Conservation (phyloP, 2,329 filamentous ascomycete genomes). For the Cladosporium austrohemisphaericum region DNA sequence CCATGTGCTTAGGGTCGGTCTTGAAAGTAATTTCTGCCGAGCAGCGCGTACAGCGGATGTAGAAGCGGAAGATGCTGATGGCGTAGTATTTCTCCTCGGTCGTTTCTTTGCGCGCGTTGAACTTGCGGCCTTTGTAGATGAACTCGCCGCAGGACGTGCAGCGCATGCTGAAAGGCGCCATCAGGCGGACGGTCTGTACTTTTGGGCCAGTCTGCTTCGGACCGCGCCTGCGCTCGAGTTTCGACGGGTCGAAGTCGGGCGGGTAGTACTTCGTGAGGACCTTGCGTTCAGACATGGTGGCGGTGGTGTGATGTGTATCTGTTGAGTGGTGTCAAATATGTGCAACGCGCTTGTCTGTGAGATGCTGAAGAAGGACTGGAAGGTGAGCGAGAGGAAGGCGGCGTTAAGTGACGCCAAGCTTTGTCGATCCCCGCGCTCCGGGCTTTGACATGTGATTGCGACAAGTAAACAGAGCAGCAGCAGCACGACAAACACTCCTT, state of each 20-base stretch:
- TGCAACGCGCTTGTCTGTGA: background rate
- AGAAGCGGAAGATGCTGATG: constrained; percentile 86
- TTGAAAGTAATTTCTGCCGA: constrained; percentile 84
- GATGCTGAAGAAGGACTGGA: background rate
- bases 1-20: constrained; percentile 92
- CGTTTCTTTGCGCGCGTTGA: constrained; percentile 92
- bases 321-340: background rate
- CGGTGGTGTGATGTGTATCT: background rate
- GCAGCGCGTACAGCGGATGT: constrained; percentile 77
- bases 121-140: constrained; percentile 90
- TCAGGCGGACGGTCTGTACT: constrained; percentile 80
- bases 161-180: constrained; percentile 82
- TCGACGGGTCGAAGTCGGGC: constrained; percentile 84
- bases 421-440: background rate
- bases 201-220: constrained; percentile 73
- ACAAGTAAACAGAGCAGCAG: constrained; percentile 11
- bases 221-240: constrained; percentile 62
- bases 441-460: constrained; percentile 14
- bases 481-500: constrained; percentile 1
- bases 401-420: constrained; percentile 1
- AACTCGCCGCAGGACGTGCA: constrained; percentile 70
- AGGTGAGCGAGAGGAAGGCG: background rate
- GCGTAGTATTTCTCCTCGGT: constrained; percentile 85
- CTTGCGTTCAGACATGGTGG: constrained; percentile 77
- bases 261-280: constrained; percentile 66